Percentiles rank a stretch among this genome's conserved stretches.
Conservation (phyloP, 2,329 filamentous ascomycete genomes). For the Phaeosphaeriaceae sp. region DNA sequence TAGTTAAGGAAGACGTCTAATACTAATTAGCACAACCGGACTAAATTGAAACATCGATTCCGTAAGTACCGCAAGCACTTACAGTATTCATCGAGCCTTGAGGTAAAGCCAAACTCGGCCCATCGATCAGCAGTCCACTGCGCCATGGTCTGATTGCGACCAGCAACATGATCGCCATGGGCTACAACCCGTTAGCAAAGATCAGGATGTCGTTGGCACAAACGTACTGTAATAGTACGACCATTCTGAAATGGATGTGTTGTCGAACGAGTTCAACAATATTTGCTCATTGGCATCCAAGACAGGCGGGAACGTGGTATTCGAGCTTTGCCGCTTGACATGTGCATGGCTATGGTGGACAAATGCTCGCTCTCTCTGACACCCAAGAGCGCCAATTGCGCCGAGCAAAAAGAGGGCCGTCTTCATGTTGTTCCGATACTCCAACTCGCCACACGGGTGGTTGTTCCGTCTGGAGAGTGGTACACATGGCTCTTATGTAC, state of each 20-base stretch:
- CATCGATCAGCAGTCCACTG: conserved; percentile 50
- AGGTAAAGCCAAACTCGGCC: conserved; percentile 44
- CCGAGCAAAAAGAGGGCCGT: conserved; percentile 30
- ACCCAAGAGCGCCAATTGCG: conserved; percentile 42
- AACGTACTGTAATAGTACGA: conserved; percentile 48
- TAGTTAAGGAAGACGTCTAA: conserved; percentile 48
- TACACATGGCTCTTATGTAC: conserved; percentile 21
- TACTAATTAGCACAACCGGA: neutral
- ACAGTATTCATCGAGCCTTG: conserved; percentile 48
- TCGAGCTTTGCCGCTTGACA: conserved; percentile 35
- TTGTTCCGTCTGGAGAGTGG: neutral
- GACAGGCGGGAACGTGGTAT: conserved; percentile 39
- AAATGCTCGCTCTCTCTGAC: conserved; percentile 40
- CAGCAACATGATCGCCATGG: conserved; percentile 44
- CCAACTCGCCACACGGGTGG: conserved; percentile 7
- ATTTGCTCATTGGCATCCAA: conserved; percentile 48
- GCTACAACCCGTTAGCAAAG: conserved; percentile 23
- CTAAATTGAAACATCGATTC: neutral
- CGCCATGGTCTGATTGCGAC: conserved; percentile 47
- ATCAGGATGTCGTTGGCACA: neutral
- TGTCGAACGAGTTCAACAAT: conserved; percentile 51
- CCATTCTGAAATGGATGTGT: conserved; percentile 48
- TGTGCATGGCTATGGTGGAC: conserved; percentile 27
- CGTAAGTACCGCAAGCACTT: conserved; percentile 3
- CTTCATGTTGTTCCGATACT: conserved; percentile 30